Conservation (phyloP, 2,329 filamentous ascomycete genomes). For the Exophiala dermatitidis region DNA sequence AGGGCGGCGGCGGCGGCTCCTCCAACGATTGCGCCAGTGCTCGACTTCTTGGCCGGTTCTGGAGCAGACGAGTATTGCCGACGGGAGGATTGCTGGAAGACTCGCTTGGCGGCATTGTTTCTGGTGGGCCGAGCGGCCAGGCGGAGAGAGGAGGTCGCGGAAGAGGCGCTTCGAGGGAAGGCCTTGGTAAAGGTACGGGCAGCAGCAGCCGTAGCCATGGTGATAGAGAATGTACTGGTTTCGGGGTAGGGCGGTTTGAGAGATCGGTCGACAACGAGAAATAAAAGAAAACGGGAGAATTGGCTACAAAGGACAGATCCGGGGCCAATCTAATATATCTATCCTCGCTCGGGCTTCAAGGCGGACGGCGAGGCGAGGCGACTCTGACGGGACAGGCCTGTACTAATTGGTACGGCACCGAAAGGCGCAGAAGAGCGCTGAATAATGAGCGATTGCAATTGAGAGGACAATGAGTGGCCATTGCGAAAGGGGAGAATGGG, state of each 20-base stretch:
- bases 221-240: neutral
- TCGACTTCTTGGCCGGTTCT: constrained; percentile 42
- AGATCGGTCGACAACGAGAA: neutral
- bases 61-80: constrained; percentile 73
- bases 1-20: constrained; percentile 55
- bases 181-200: constrained; percentile 39
- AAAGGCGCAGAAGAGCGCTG: constrained; percentile 8
- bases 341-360: too few relatives aligned
- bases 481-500: neutral
- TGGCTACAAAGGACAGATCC: neutral
- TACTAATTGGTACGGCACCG: neutral
- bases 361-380: too few relatives aligned
- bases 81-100: constrained; percentile 66
- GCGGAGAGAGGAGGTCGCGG: constrained; percentile 33
- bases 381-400: too few relatives aligned
- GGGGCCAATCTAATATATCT: neutral
- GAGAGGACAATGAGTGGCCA: neutral
- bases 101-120: constrained; percentile 53
- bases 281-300: neutral
- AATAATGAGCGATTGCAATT: constrained; percentile 7
- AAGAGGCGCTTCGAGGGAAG: constrained; percentile 36
- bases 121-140: constrained; percentile 49
- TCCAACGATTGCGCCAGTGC: constrained; percentile 48
- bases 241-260: neutral
- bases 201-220: constrained; percentile 36